These are phyloP conservation scores for Corymbia citriodora DNA, from an alignment of 441 rosid species.

Conservation along the genomic window DNA sequence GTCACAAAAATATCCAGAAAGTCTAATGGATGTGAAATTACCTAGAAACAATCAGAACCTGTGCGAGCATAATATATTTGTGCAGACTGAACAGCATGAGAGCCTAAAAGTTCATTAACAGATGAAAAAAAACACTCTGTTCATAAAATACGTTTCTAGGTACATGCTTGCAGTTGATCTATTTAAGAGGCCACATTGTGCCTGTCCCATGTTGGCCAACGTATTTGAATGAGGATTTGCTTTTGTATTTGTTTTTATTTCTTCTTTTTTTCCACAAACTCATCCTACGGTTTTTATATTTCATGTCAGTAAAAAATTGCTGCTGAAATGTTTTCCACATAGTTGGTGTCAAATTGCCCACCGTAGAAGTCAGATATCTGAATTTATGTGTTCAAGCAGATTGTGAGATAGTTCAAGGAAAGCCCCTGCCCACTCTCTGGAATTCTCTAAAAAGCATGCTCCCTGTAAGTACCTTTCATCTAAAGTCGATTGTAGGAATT, in stretches of 20 bases:
- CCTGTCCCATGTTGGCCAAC: background rate
- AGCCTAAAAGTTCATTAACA: background rate
- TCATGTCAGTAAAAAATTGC: background rate
- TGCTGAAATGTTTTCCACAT: constrained; percentile 14
- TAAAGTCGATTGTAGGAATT: background rate
- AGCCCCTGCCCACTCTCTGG: constrained; percentile 55
- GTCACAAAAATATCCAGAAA: background rate
- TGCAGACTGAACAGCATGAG: background rate
- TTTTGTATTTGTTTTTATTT: background rate
- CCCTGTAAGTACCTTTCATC: constrained; percentile 23
- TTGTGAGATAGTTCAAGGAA: constrained; percentile 43
- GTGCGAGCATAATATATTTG: background rate
- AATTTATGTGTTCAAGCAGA: constrained; percentile 34
- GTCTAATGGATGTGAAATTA: background rate
- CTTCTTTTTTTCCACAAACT: background rate
- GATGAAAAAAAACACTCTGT: background rate
- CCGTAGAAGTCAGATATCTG: constrained; percentile 39
- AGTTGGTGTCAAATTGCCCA: constrained; percentile 42
- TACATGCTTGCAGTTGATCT: background rate
- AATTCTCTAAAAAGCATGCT: constrained; percentile 23
- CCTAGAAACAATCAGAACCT: background rate
- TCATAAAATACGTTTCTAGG: background rate
- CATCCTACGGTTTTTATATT: background rate
- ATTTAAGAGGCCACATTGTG: background rate
- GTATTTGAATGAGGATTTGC: background rate